A percentile compares a stretch with the other conserved stretches of the same genome.
phyloP scores from a whole-genome alignment of 2,329 filamentous ascomycete genomes.

The Talaromyces sp. region DNA sequence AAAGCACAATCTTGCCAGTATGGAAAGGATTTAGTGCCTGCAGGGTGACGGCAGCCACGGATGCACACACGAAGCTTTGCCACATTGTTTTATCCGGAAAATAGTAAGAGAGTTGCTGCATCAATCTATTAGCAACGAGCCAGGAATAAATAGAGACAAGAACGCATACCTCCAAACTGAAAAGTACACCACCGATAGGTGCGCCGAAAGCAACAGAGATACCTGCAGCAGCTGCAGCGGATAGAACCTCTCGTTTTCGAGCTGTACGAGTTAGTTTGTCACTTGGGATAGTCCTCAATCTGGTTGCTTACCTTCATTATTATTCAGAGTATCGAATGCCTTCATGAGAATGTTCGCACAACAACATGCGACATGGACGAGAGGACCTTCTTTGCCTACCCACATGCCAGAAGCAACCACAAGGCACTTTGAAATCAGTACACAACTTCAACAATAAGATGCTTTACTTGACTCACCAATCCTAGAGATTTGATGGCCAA shows the following conservation, averaged over 20 bases:
- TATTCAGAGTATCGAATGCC: conserved; percentile 72
- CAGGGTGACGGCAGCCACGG: conserved; percentile 93
- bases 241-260: conserved; percentile 87
- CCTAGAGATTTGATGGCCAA: conserved; percentile 85
- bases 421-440: conserved; percentile 61
- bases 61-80: conserved; percentile 98
- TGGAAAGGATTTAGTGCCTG: conserved; percentile 93
- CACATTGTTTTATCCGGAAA: conserved; percentile 99
- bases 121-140: neutral
- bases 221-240: conserved; percentile 84
- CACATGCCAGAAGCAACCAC: conserved; percentile 92
- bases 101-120: conserved; percentile 88
- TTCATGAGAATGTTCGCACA: conserved; percentile 94
- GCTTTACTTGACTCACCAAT: conserved; percentile 54
- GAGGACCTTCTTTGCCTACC: conserved; percentile 91
- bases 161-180: conserved; percentile 73
- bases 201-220: conserved; percentile 94
- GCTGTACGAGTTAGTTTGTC: conserved; percentile 50
- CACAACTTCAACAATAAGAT: neutral
- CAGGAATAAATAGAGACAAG: neutral
- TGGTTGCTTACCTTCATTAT: conserved; percentile 69
- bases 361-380: conserved; percentile 95
- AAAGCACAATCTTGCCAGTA: conserved; percentile 90
- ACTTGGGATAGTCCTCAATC: neutral
- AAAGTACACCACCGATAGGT: conserved; percentile 89